phyloP scores from a whole-genome alignment of 2,329 filamentous ascomycete genomes.

The Mycosphaerelloides madeirae region DNA sequence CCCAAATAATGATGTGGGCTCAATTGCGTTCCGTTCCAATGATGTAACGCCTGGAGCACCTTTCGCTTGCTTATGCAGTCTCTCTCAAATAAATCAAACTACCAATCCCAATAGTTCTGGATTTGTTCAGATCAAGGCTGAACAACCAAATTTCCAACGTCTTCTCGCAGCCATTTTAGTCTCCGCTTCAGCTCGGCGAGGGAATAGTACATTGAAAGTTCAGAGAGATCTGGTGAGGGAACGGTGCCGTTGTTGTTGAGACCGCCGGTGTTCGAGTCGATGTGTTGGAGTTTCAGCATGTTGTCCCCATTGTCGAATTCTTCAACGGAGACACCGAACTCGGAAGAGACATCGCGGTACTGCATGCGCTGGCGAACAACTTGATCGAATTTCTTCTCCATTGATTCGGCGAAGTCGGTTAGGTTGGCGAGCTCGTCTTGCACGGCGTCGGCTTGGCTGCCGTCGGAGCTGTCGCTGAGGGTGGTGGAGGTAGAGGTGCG shows the following conservation, averaged over 20 bases:
- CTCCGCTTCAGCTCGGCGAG: constrained; percentile 7
- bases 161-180: constrained; percentile 7
- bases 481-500: not conserved
- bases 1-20: no score
- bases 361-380: constrained; percentile 4
- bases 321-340: constrained; percentile 2
- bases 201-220: constrained; percentile 5
- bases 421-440: constrained; percentile 7
- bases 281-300: no score
- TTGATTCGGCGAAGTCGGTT: constrained; percentile 3
- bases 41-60: no score
- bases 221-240: constrained; percentile 1
- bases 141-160: constrained; percentile 5
- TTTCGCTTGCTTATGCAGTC: no score
- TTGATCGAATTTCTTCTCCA: constrained; percentile 6
- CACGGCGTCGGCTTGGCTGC: not conserved
- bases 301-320: not conserved
- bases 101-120: no score
- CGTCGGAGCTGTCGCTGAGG: not conserved
- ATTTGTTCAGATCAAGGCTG: no score
- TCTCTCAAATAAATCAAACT: no score
- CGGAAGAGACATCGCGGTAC: constrained; percentile 1
- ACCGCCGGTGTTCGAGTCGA: no score
- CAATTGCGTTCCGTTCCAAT: no score
- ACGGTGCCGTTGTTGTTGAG: not conserved